Evolutionary conservation across 768 basidiomycete species (phyloP).

Genomic region (Cyclocybe aegerita): DNA sequence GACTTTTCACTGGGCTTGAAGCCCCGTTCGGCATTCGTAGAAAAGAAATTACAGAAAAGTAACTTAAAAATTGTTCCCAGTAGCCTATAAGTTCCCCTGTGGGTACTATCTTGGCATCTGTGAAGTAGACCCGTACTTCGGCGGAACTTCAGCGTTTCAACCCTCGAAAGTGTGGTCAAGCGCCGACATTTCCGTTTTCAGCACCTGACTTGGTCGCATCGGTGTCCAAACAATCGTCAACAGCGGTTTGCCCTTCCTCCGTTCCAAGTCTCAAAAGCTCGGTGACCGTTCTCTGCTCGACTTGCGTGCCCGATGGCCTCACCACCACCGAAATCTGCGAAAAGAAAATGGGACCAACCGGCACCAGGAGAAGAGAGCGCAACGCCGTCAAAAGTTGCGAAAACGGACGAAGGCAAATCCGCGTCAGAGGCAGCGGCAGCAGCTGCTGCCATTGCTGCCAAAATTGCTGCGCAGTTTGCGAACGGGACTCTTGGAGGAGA

Average conservation of each 20-base stretch:
- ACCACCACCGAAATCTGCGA: slow-evolving; percentile 22
- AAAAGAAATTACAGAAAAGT: too few relatives aligned
- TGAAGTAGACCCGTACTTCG: too few relatives aligned
- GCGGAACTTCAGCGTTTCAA: too few relatives aligned
- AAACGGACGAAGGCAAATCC: slow-evolving; percentile 54
- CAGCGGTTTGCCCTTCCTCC: neutral
- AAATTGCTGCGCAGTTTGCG: slow-evolving; percentile 88
- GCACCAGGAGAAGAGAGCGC: slow-evolving; percentile 46
- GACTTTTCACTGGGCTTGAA: too few relatives aligned
- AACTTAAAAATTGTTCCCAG: too few relatives aligned
- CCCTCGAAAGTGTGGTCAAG: too few relatives aligned
- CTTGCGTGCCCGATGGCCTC: slow-evolving; percentile 2
- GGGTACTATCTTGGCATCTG: too few relatives aligned
- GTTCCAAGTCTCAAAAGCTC: too few relatives aligned
- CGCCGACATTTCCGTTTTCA: too few relatives aligned
- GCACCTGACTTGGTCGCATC: neutral
- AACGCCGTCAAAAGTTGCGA: slow-evolving; percentile 38
- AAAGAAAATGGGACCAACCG: slow-evolving; percentile 59
- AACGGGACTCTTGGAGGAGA: slow-evolving; percentile 41
- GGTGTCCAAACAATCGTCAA: slow-evolving; percentile 7
- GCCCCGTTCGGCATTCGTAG: too few relatives aligned
- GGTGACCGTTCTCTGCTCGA: too few relatives aligned
- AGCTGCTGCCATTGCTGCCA: slow-evolving; percentile 88
- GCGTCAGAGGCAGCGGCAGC: slow-evolving; percentile 67
- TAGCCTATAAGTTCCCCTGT: rapidly evolving